Evolutionary conservation across 441 rosid species (phyloP).

Genomic region (Corymbia citriodora): DNA sequence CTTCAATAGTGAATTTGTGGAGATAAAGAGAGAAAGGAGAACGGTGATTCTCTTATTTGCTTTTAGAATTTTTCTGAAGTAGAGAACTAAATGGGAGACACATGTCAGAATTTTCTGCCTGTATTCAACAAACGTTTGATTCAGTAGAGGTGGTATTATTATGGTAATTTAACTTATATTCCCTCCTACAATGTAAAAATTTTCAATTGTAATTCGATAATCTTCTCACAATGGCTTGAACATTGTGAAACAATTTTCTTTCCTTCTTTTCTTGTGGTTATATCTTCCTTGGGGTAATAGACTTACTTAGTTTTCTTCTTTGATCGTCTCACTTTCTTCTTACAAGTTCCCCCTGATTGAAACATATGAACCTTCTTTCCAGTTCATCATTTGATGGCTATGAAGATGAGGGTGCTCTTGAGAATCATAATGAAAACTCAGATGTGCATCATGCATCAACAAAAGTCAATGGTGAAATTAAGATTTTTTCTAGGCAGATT

Average conservation of each 20-base stretch:
- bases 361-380: conserved; percentile 1
- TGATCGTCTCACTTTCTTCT: background rate
- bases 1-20: background rate
- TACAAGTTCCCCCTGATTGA: background rate
- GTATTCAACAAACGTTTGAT: background rate
- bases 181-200: background rate
- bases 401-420: conserved; percentile 60
- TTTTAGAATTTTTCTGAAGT: background rate
- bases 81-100: background rate
- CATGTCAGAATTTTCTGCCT: background rate
- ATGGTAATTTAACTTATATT: background rate
- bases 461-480: conserved; percentile 45
- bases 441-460: conserved; percentile 33
- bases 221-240: background rate
- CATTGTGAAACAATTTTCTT: background rate
- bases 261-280: background rate
- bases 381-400: conserved; percentile 88
- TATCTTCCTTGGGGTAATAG: background rate
- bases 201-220: background rate
- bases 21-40: background rate
- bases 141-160: background rate
- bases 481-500: conserved; percentile 47
- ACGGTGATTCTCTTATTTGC: background rate
- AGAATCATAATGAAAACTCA: conserved; percentile 45
- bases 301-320: background rate